These are phyloP conservation scores for Stephania japonica DNA, from an alignment of 164 flowering plant genomes.

Conservation along the genomic window DNA sequence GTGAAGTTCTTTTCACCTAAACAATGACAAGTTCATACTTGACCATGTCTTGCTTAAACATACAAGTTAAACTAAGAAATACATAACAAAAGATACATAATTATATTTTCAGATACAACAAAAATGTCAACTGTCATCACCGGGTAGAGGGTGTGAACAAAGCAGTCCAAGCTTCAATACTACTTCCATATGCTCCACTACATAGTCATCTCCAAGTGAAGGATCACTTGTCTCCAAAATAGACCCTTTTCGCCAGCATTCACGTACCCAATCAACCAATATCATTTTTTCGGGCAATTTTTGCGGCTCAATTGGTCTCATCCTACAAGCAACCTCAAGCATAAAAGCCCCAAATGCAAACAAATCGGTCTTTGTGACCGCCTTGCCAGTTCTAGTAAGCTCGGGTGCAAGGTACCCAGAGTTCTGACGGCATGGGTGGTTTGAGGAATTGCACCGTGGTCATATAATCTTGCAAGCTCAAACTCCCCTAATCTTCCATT, in stretches of 20 bases:
- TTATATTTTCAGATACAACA: too few relatives aligned
- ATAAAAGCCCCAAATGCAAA: constrained; percentile 46
- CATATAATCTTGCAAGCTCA: constrained; percentile 47
- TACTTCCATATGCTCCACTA: too few relatives aligned
- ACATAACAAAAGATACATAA: too few relatives aligned
- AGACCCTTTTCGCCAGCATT: constrained; percentile 24
- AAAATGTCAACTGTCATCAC: too few relatives aligned
- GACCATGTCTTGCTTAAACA: too few relatives aligned
- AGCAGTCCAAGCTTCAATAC: too few relatives aligned
- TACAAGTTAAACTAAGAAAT: too few relatives aligned
- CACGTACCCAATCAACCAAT: constrained; percentile 45
- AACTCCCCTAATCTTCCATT: constrained; percentile 53
- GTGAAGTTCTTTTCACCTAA: too few relatives aligned
- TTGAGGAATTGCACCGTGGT: constrained; percentile 34
- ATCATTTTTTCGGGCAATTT: constrained; percentile 18
- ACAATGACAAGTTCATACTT: too few relatives aligned
- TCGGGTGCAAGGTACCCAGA: constrained; percentile 65
- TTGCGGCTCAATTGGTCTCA: constrained; percentile 33
- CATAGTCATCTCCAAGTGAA: too few relatives aligned
- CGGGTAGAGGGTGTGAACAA: too few relatives aligned
- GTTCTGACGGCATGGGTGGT: constrained; percentile 57
- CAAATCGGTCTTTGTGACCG: constrained; percentile 47
- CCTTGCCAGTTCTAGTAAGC: constrained; percentile 43
- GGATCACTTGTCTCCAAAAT: constrained; percentile 34
- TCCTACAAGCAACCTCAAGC: constrained; percentile 44